Evolutionary conservation across 768 basidiomycete species (phyloP).

Genomic region (Phallus indusiatus): DNA sequence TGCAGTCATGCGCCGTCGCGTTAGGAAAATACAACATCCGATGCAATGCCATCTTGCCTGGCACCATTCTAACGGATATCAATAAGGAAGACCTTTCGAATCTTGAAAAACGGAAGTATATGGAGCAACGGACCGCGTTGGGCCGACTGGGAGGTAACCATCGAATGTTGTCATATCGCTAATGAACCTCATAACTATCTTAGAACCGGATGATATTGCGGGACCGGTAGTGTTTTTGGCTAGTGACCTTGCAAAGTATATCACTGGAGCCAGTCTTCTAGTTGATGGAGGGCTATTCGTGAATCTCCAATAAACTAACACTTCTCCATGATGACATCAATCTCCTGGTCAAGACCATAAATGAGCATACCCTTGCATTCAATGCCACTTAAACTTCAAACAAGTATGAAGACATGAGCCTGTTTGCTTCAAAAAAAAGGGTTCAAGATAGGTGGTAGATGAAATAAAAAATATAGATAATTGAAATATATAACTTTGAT

Average conservation of each 20-base stretch:
- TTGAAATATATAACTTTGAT: background rate
- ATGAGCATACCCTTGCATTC: too few species aligned
- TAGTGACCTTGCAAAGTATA: conserved; percentile 60
- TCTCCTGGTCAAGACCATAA: too few species aligned
- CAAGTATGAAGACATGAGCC: too few species aligned
- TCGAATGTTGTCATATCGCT: background rate
- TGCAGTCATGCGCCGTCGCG: conserved; percentile 73
- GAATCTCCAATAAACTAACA: conserved; percentile 45
- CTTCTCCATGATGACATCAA: too few species aligned
- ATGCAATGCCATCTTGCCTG: conserved; percentile 63
- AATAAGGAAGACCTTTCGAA: conserved; percentile 67
- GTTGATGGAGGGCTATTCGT: conserved; percentile 72
- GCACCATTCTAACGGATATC: conserved; percentile 69
- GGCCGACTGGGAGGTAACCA: conserved; percentile 51
- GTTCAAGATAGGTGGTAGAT: too few species aligned
- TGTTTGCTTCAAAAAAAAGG: too few species aligned
- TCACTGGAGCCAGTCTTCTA: conserved; percentile 54
- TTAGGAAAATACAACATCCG: conserved; percentile 70
- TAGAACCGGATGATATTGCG: conserved; percentile 61
- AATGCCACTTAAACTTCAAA: too few species aligned
- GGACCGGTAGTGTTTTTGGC: conserved; percentile 69
- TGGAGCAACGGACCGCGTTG: conserved; percentile 54
- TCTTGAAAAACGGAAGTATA: conserved; percentile 46
- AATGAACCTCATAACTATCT: background rate
- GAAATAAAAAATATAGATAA: too few species aligned